Evolutionary conservation across 306 rosid genomes (phyloP).

Genomic region (Gillenia trifoliata): DNA sequence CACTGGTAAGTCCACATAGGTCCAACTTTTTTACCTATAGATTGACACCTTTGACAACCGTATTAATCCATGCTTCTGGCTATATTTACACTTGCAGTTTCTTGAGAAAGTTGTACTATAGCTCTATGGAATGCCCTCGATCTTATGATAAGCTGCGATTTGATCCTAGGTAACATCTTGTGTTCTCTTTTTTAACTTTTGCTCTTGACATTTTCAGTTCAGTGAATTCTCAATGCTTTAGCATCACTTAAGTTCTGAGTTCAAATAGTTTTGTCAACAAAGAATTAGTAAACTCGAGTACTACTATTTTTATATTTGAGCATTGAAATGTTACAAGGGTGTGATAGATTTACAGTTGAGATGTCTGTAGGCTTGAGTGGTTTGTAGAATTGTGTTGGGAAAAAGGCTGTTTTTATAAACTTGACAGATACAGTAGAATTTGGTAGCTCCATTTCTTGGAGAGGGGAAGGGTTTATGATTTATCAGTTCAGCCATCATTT

Average conservation of each 20-base stretch:
- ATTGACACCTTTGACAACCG: background rate
- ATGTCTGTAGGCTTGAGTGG: background rate
- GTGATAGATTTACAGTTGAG: background rate
- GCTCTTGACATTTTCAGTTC: background rate
- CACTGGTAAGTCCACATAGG: conserved; percentile 51
- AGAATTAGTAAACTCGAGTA: background rate
- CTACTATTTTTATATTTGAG: background rate
- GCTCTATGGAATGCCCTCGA: conserved; percentile 81
- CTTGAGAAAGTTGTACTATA: conserved; percentile 74
- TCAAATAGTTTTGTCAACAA: background rate
- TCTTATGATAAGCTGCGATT: conserved; percentile 93
- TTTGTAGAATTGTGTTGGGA: background rate
- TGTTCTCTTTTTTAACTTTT: background rate
- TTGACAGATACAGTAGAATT: background rate
- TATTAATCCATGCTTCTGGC: conserved; percentile 24
- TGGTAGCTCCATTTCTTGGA: background rate
- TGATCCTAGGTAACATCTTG: conserved; percentile 72
- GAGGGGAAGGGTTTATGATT: background rate
- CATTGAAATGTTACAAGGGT: background rate
- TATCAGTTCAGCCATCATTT: background rate
- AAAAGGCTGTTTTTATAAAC: background rate
- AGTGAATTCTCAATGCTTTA: background rate
- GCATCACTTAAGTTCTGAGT: background rate
- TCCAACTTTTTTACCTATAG: background rate
- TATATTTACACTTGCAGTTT: conserved; percentile 47